A percentile compares a stretch with the other conserved stretches of the same genome.
Evolutionary conservation across 805 yeast species (phyloP).

Genomic region (Yarrowia alimentaria): DNA sequence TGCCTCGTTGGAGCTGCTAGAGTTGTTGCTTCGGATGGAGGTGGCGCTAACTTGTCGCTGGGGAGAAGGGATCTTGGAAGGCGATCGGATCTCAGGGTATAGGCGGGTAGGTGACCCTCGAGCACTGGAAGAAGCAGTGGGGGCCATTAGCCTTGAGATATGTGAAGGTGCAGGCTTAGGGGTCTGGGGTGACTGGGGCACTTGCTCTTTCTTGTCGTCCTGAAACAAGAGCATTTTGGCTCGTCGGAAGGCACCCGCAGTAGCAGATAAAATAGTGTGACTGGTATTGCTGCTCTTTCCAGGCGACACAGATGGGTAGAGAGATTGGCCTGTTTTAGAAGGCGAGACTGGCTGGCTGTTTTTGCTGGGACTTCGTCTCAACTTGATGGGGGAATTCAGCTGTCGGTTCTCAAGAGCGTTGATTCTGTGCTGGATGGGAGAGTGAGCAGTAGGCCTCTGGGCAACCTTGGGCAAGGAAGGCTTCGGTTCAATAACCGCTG

Average conservation of each 20-base stretch:
- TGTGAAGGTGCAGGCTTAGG: constrained; percentile 1
- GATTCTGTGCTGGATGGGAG: no score
- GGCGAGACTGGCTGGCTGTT: constrained; percentile 8
- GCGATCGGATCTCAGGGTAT: constrained; percentile 21
- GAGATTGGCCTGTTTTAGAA: constrained; percentile 2
- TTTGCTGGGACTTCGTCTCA: no score
- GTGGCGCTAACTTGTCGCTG: no score
- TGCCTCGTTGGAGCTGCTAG: no score
- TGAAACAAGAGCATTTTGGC: constrained; percentile 17
- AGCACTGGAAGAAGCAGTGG: constrained; percentile 12
- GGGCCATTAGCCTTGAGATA: constrained; percentile 23
- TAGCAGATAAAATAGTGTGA: constrained; percentile 11
- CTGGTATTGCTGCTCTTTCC: constrained; percentile 3
- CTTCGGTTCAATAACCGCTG: neutral
- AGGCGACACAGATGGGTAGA: constrained; percentile 10
- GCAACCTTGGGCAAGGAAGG: no score
- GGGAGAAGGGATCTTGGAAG: constrained; percentile 11
- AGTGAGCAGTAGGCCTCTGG: no score
- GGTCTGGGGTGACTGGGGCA: neutral
- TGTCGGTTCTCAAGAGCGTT: no score
- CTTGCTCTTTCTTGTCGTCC: constrained; percentile 19
- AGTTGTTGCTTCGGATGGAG: no score
- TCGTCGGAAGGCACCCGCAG: constrained; percentile 9
- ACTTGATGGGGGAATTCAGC: constrained; percentile 23
- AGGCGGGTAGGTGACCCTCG: constrained; percentile 3